Evolutionary conservation across 2,329 filamentous ascomycete genomes (phyloP).

Genomic region (Golovinomyces cichoracearum): DNA sequence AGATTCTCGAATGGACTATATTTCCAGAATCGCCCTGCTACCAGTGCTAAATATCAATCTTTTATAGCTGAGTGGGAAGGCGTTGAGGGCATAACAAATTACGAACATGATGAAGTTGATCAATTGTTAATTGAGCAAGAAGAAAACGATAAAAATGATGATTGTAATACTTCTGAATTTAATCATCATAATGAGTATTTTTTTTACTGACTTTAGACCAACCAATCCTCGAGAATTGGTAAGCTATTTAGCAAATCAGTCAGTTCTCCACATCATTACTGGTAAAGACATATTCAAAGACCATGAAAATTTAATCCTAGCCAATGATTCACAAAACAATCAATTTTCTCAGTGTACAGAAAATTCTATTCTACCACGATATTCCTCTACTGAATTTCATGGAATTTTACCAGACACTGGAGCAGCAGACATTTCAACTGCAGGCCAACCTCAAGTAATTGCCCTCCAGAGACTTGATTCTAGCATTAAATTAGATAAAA

Average conservation of each 20-base stretch:
- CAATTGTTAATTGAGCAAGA: not conserved
- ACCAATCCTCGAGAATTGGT: not conserved
- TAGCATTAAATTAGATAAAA: not conserved
- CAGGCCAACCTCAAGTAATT: not conserved
- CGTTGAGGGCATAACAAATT: not conserved
- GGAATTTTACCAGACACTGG: not conserved
- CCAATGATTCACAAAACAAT: not conserved
- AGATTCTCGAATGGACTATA: not conserved
- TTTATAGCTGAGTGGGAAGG: not conserved
- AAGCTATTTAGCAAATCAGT: not conserved
- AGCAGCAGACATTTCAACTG: not conserved
- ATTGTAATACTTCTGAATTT: not conserved
- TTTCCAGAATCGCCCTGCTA: not conserved
- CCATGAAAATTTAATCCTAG: not conserved
- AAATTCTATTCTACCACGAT: not conserved
- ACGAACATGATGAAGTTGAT: not conserved
- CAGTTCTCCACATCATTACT: not conserved
- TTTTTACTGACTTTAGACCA: not conserved
- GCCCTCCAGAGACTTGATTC: not conserved
- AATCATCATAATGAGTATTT: not conserved
- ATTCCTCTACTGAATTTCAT: not conserved
- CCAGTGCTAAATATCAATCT: not conserved
- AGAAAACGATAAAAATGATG: not conserved
- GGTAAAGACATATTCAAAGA: not conserved
- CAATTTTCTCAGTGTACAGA: not conserved